Evolutionary conservation across 176 grass and related monocot genomes (phyloP).

Genomic region (Oropetium thomaeum): DNA sequence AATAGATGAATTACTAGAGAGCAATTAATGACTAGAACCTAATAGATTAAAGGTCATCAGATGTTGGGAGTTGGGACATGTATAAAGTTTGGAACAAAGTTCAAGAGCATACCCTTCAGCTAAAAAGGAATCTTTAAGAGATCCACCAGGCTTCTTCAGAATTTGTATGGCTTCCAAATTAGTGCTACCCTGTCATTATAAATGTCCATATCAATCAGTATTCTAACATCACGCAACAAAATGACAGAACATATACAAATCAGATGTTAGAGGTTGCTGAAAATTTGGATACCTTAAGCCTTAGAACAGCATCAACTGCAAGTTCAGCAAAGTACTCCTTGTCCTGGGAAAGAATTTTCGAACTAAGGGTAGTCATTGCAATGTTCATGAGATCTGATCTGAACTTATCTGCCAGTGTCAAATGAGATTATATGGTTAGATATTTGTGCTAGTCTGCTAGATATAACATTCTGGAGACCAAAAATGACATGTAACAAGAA

Average conservation of each 20-base stretch:
- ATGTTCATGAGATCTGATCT: conserved; percentile 93
- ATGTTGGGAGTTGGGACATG: background rate
- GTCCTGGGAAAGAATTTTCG: conserved; percentile 96
- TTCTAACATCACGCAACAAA: background rate
- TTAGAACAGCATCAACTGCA: conserved; percentile 94
- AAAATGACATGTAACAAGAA: background rate
- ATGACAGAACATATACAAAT: background rate
- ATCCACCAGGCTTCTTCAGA: conserved; percentile 98
- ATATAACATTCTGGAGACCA: background rate
- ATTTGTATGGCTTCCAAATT: conserved; percentile 96
- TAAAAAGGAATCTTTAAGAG: conserved; percentile 98
- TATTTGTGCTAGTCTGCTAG: background rate
- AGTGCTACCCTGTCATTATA: conserved; percentile 77
- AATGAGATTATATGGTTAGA: conserved; percentile 14
- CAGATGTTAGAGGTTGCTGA: background rate
- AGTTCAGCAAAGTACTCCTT: conserved; percentile 97
- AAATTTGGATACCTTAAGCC: conserved; percentile 73
- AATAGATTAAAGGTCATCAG: background rate
- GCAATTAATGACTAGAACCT: background rate
- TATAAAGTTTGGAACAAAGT: background rate
- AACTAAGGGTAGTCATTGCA: conserved; percentile 93
- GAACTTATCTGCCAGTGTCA: conserved; percentile 72
- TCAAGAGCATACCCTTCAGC: conserved; percentile 81
- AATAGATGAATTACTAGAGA: background rate
- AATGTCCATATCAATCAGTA: background rate